phyloP scores from a whole-genome alignment of 225 moss, liverwort and hornwort species.

The Polytrichum commune region DNA sequence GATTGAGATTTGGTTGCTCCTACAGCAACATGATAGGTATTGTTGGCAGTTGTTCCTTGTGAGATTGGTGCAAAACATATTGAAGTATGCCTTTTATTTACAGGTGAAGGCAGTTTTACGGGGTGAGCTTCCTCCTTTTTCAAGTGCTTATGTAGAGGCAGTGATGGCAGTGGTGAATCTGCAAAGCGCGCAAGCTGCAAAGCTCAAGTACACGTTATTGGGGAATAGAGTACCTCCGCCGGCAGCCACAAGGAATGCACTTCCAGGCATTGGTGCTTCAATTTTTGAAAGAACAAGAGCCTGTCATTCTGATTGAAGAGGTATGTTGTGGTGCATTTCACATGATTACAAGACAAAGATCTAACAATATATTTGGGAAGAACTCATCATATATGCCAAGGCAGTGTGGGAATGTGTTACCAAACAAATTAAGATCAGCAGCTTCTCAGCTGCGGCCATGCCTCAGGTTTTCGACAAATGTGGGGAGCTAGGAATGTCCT shows the following conservation, averaged over 20 bases:
- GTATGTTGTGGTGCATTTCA: slow-evolving; percentile 25
- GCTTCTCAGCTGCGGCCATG: too few species aligned
- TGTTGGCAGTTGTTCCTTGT: too few species aligned
- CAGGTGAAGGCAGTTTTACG: slow-evolving; percentile 91
- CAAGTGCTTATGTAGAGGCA: slow-evolving; percentile 73
- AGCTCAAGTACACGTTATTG: slow-evolving; percentile 65
- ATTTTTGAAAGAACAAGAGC: slow-evolving; percentile 60
- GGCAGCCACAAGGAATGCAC: slow-evolving; percentile 60
- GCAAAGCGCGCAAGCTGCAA: slow-evolving; percentile 75
- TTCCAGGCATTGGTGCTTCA: slow-evolving; percentile 79
- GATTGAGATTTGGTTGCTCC: too few species aligned
- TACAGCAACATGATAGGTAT: too few species aligned
- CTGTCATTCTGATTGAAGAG: slow-evolving; percentile 67
- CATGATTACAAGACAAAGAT: neutral
- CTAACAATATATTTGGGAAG: neutral
- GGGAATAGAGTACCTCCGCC: slow-evolving; percentile 79
- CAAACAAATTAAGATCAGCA: too few species aligned
- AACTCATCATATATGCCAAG: too few species aligned
- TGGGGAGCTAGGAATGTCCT: too few species aligned
- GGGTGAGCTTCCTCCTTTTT: slow-evolving; percentile 68
- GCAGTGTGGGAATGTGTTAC: too few species aligned
- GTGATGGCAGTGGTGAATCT: slow-evolving; percentile 76
- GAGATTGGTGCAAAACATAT: too few species aligned
- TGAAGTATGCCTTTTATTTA: neutral
- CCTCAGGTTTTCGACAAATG: too few species aligned